Evolutionary conservation across 2,329 filamentous ascomycete species (phyloP), one percentile per base, ranked within the genome.

Genomic region (Neoscytalidium dimidiatum): DNA sequence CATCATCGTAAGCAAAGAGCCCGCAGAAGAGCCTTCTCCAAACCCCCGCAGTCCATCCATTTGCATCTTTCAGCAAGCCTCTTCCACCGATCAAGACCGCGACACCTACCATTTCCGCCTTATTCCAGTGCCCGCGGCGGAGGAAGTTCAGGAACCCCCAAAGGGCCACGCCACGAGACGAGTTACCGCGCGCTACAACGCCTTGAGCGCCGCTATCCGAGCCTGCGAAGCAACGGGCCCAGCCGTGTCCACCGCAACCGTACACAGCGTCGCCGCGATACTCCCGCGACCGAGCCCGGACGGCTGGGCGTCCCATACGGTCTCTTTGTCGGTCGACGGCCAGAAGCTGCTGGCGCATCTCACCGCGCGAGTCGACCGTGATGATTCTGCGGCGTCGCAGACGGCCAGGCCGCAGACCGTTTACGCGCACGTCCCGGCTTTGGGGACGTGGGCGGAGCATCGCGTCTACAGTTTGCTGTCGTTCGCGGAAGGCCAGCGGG

Each of bases 371-470:
- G 11, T 26, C 7, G 2, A 23, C 13, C 26, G 7, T 4, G 48
- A 51, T 26, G 48, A 51, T n/a, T 31, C 44, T 9, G n/a, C 43
- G 4, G 43, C 43, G n/a, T 46, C 48, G 48, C 48, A 29, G 17
- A 9, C 23, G 5, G 46, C 14, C 14, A 13, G 17, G 4, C 62
- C 66, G 11, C 70, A 70, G 26, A 57, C 33, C 0, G 65, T 76
- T 6, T 69, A 69, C 31, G 74, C 70, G 64, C 75, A 77, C 62
- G 63, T 77, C 6, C 74, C 74, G 2, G 52, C 61, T 0, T 49
- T 77, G 11, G 75, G 74, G 0, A 73, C 74, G 3, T 71, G 68
- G 14, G 64, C 74, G 17, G 69, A 72, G 33, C 74, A 71, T 53
- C 66, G 67, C 13, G 66, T 69, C 2, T 67, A 75, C 62, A 73